Evolutionary conservation across 108 stramenopile genomes (phyloP).

Genomic region (Fistulifera pelliculosa): DNA sequence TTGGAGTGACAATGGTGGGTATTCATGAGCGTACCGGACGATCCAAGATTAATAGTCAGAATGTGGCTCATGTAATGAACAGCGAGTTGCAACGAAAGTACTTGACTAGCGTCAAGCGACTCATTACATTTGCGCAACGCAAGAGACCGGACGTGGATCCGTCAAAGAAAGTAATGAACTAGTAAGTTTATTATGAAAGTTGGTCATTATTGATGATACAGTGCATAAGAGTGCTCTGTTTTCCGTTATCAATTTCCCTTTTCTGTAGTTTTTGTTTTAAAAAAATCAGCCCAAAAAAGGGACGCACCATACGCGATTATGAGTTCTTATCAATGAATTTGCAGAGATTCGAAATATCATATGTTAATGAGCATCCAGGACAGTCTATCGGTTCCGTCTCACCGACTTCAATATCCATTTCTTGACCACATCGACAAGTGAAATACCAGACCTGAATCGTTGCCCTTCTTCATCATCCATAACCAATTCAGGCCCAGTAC

Average conservation of each 20-base stretch:
- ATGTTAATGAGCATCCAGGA: slow-evolving; percentile 33
- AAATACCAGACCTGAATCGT: slow-evolving; percentile 29
- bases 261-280: too few relatives aligned
- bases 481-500: slow-evolving; percentile 20
- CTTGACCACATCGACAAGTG: slow-evolving; percentile 65
- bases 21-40: slow-evolving; percentile 94
- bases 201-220: too few relatives aligned
- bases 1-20: slow-evolving; percentile 98
- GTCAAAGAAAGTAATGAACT: slow-evolving; percentile 63
- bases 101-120: slow-evolving; percentile 91
- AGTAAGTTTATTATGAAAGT: too few relatives aligned
- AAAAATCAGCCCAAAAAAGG: too few relatives aligned
- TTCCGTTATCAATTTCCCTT: too few relatives aligned
- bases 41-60: slow-evolving; percentile 85
- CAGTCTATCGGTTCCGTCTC: slow-evolving; percentile 16
- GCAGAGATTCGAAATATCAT: slow-evolving; percentile 7
- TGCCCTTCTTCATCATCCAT: slow-evolving; percentile 35
- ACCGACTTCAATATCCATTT: slow-evolving; percentile 14
- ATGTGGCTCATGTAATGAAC: slow-evolving; percentile 98
- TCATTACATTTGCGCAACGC: slow-evolving; percentile 88
- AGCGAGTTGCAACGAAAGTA: slow-evolving; percentile 92
- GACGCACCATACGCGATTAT: too few relatives aligned
- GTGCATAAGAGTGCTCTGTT: too few relatives aligned
- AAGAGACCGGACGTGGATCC: slow-evolving; percentile 75
- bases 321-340: too few relatives aligned